Percentiles rank a stretch among this genome's conserved stretches.
These are phyloP conservation scores for Desmodesmus armatus DNA, from an alignment of 139 green algal genomes.

Conservation along the genomic window DNA sequence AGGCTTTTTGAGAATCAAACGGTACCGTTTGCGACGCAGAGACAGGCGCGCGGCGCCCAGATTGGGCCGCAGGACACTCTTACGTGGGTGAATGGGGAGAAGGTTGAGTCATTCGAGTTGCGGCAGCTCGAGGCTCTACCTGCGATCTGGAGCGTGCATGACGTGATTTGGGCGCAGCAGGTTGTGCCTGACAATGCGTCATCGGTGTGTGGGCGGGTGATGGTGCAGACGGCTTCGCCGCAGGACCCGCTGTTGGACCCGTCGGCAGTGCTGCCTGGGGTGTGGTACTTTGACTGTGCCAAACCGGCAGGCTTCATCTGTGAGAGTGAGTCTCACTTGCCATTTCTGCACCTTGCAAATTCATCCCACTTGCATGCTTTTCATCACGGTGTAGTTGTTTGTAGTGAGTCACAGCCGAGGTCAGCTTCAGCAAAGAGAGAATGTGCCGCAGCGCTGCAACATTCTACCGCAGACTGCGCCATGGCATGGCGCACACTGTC, in stretches of 20 bases:
- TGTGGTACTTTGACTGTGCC: constrained; percentile 43
- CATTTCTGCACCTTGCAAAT: too few relatives aligned
- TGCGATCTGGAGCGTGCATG: constrained; percentile 37
- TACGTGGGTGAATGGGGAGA: background rate
- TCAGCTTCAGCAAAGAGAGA: too few relatives aligned
- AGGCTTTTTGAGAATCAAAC: too few relatives aligned
- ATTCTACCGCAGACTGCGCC: too few relatives aligned
- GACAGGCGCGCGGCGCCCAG: background rate
- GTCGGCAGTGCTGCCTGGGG: constrained; percentile 4
- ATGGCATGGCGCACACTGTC: too few relatives aligned
- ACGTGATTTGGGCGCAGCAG: constrained; percentile 35
- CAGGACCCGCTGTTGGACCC: background rate
- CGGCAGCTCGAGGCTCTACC: background rate
- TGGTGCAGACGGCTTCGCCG: constrained; percentile 11
- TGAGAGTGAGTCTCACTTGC: too few relatives aligned
- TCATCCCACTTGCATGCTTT: too few relatives aligned
- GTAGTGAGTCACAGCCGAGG: too few relatives aligned
- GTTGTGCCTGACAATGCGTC: constrained; percentile 16
- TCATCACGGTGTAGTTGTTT: too few relatives aligned
- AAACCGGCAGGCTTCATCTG: constrained; percentile 33
- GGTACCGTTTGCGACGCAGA: too few relatives aligned
- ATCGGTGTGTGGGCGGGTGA: constrained; percentile 29
- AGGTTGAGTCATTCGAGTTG: background rate
- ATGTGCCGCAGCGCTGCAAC: too few relatives aligned
- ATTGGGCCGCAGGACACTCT: background rate